Percentiles rank a stretch among this genome's conserved stretches.
phyloP scores from a whole-genome alignment of 139 green algal species.

The Astrephomene gubernaculifera region DNA sequence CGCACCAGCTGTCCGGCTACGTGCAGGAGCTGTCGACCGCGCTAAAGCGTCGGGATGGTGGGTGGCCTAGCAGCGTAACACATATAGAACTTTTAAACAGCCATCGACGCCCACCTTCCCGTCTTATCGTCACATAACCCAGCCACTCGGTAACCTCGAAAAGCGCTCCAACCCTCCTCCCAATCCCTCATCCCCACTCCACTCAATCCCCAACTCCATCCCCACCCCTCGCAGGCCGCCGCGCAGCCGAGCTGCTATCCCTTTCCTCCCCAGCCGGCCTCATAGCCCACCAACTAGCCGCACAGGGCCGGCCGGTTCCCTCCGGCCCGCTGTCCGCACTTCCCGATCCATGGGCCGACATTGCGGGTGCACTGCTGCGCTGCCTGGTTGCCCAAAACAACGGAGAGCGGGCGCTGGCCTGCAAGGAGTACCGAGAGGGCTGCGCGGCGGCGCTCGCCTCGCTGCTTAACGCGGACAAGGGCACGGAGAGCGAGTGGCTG shows the following conservation, averaged over 20 bases:
- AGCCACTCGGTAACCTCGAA: too few species aligned
- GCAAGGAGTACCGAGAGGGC: constrained; percentile 43
- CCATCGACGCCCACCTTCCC: too few species aligned
- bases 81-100: too few species aligned
- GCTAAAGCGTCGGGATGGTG: constrained; percentile 11
- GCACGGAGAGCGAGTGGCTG: constrained; percentile 50
- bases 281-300: constrained; percentile 15
- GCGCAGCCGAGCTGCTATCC: not conserved
- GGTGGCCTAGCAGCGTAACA: not conserved
- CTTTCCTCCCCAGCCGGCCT: not conserved
- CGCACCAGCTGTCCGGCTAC: not conserved
- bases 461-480: constrained; percentile 25
- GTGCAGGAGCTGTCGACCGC: constrained; percentile 1
- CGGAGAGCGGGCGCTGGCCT: constrained; percentile 48
- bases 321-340: constrained; percentile 10
- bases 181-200: not conserved
- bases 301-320: not conserved
- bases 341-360: constrained; percentile 30
- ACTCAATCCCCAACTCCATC: not conserved
- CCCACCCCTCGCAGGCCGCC: constrained; percentile 5
- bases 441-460: constrained; percentile 10
- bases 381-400: constrained; percentile 47
- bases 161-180: not conserved
- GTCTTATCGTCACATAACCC: too few species aligned
- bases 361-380: constrained; percentile 46